These are phyloP conservation scores for Parmelia sp. DNA, from an alignment of 495 filamentous ascomycete genomes.

Conservation along the genomic window DNA sequence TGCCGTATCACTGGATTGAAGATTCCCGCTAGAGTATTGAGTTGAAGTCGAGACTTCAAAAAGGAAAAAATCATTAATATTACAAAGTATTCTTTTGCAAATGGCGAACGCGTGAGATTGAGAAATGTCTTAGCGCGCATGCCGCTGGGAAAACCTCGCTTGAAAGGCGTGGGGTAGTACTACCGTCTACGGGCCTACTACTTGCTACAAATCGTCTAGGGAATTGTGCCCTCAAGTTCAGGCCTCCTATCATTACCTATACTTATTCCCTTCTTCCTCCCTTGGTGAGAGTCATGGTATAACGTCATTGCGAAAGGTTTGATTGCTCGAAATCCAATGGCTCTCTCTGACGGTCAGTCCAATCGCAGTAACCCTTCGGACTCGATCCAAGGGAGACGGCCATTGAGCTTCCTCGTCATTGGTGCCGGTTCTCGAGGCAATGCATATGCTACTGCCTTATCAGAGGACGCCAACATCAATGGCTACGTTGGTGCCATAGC, in stretches of 20 bases:
- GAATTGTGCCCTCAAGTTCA: not conserved
- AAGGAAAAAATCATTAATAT: conserved; percentile 1
- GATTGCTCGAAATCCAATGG: not conserved
- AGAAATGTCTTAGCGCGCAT: not conserved
- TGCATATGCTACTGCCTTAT: conserved; percentile 60
- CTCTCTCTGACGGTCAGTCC: not conserved
- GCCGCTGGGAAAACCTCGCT: not conserved
- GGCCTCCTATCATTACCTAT: too few species aligned
- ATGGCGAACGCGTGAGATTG: not conserved
- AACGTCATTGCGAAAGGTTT: not conserved
- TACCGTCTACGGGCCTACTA: too few species aligned
- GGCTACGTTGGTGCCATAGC: conserved; percentile 68
- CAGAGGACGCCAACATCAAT: conserved; percentile 45
- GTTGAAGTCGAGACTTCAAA: conserved; percentile 2
- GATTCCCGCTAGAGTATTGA: not conserved
- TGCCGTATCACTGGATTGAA: not conserved
- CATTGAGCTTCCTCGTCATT: conserved; percentile 61
- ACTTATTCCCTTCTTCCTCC: too few species aligned
- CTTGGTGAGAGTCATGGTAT: not conserved
- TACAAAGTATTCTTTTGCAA: too few species aligned
- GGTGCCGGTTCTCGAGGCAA: conserved; percentile 81
- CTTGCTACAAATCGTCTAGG: not conserved
- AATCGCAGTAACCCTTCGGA: not conserved
- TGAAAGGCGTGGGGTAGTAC: too few species aligned
- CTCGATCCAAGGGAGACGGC: not conserved